Percentiles rank a stretch among this genome's conserved stretches.
Evolutionary conservation across 768 basidiomycete species (phyloP).

Genomic region (Galerina marginata): DNA sequence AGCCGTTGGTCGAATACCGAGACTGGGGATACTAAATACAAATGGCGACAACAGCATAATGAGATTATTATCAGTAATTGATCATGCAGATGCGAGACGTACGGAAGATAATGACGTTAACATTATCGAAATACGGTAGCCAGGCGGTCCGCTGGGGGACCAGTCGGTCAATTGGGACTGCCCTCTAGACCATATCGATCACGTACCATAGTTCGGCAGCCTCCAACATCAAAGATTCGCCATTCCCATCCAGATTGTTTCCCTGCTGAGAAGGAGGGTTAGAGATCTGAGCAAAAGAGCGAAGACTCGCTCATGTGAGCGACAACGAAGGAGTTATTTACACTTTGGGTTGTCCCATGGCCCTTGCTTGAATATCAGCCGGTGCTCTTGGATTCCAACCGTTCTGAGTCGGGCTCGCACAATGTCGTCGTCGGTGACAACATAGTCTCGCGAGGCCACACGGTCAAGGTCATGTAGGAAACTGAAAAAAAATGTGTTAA

Average conservation of each 20-base stretch:
- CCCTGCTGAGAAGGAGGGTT: conserved; percentile 24
- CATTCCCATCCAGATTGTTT: conserved; percentile 56
- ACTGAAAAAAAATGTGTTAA: conserved; percentile 36
- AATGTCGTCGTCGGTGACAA: conserved; percentile 75
- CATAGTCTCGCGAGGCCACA: conserved; percentile 63
- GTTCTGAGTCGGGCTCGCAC: conserved; percentile 74
- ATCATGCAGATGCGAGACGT: conserved; percentile 18
- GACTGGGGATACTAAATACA: conserved; percentile 63
- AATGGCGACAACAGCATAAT: background rate
- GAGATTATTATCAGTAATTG: background rate
- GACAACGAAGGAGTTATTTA: conserved; percentile 18
- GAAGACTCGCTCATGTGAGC: background rate
- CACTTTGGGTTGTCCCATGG: conserved; percentile 43
- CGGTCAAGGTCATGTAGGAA: conserved; percentile 74
- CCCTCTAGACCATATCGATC: conserved; percentile 1
- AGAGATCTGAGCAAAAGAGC: background rate
- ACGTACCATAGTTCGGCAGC: conserved; percentile 68
- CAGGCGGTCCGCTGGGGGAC: conserved; percentile 68
- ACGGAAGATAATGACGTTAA: conserved; percentile 80
- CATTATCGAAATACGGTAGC: conserved; percentile 82
- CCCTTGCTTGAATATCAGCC: conserved; percentile 50
- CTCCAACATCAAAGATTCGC: conserved; percentile 81
- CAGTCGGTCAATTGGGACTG: conserved; percentile 15
- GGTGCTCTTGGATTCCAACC: conserved; percentile 72
- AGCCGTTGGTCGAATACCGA: conserved; percentile 81